Conservation (phyloP, 2,329 filamentous ascomycete species). For the Neofusicoccum cordaticola region DNA sequence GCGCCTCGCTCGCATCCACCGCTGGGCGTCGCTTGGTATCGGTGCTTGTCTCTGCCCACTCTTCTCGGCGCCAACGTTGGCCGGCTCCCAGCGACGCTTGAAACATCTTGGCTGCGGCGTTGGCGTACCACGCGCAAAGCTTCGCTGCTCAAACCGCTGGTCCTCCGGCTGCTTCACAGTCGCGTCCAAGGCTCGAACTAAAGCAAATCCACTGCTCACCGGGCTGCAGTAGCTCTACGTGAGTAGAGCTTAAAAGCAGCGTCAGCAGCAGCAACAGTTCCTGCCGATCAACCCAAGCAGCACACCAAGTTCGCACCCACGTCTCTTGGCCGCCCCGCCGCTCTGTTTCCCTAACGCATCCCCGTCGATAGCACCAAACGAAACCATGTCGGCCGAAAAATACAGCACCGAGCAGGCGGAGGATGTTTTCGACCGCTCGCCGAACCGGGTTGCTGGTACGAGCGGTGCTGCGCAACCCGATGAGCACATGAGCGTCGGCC, state of each 20-base stretch:
- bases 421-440: background rate
- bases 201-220: no score
- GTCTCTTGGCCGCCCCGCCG: no score
- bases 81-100: background rate
- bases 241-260: no score
- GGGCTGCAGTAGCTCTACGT: no score
- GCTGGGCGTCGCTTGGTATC: background rate
- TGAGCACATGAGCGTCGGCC: constrained; percentile 38
- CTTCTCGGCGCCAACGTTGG: background rate
- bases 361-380: background rate
- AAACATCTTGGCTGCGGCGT: background rate
- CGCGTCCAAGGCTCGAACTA: no score
- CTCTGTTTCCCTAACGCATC: no score
- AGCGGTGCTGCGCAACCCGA: background rate
- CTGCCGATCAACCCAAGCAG: no score
- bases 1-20: no score
- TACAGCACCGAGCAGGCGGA: background rate
- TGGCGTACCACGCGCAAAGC: background rate
- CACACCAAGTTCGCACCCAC: no score
- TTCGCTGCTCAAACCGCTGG: background rate
- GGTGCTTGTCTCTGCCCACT: background rate
- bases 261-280: no score
- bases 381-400: background rate
- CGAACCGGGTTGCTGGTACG: background rate
- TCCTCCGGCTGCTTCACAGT: no score